Conservation (phyloP, 2,329 filamentous ascomycete species). For the Ascochyta pisi region DNA sequence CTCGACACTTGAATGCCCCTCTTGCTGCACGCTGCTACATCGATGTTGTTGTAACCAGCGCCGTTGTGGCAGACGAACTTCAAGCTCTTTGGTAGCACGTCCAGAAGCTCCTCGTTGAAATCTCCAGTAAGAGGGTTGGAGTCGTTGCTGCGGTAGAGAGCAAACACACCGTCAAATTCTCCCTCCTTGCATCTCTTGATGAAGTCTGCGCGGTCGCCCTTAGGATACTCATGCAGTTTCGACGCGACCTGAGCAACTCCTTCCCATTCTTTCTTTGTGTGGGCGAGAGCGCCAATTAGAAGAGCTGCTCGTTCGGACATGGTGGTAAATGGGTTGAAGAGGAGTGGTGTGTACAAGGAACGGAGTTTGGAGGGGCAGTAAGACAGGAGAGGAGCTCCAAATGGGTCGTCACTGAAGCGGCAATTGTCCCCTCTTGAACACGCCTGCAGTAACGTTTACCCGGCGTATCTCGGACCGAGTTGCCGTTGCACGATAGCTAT, state of each 20-base stretch:
- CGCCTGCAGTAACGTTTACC: slow-evolving; percentile 14
- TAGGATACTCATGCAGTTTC: slow-evolving; percentile 59
- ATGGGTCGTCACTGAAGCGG: slow-evolving; percentile 20
- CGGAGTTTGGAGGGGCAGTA: not conserved
- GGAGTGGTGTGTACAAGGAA: not conserved
- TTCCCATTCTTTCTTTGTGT: slow-evolving; percentile 57
- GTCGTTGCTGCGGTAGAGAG: slow-evolving; percentile 65
- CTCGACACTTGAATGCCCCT: slow-evolving; percentile 55
- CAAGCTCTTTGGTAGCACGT: slow-evolving; percentile 50
- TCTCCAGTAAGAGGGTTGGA: slow-evolving; percentile 59
- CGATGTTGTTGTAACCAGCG: slow-evolving; percentile 68
- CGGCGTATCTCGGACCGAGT: slow-evolving; percentile 35
- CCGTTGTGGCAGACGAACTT: slow-evolving; percentile 58
- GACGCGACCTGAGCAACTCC: slow-evolving; percentile 43
- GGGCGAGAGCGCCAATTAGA: slow-evolving; percentile 54
- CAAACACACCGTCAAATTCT: slow-evolving; percentile 62
- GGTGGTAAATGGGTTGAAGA: not conserved
- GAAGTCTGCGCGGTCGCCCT: slow-evolving; percentile 63
- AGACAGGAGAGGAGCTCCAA: slow-evolving; percentile 5
- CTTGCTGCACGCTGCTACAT: slow-evolving; percentile 60
- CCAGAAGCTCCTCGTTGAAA: slow-evolving; percentile 55
- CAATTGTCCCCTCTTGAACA: slow-evolving; percentile 24
- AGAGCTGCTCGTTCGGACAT: slow-evolving; percentile 51
- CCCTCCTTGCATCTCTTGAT: slow-evolving; percentile 62
- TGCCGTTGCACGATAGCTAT: not conserved